A percentile compares a stretch with the other conserved stretches of the same genome.
Evolutionary conservation across 768 basidiomycete genomes (phyloP).

Genomic region (Daedaleopsis sinensis): DNA sequence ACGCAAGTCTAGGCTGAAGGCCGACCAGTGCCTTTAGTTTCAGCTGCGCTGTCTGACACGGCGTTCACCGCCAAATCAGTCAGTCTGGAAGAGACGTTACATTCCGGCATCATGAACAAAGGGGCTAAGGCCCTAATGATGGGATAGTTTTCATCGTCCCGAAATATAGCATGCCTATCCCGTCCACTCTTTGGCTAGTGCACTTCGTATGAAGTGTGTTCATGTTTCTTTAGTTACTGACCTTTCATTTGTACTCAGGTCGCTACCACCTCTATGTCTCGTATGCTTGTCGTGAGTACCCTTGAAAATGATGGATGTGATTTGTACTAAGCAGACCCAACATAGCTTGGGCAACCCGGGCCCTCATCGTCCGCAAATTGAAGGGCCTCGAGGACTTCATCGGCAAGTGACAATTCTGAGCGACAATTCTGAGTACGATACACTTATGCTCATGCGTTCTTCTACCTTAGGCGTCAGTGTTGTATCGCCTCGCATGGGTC

Average conservation of each 20-base stretch:
- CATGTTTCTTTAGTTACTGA: background rate
- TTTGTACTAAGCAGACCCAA: background rate
- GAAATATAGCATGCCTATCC: too few relatives aligned
- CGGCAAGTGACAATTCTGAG: slow-evolving; percentile 45
- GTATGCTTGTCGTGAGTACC: slow-evolving; percentile 74
- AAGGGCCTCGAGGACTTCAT: slow-evolving; percentile 90
- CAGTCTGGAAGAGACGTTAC: too few relatives aligned
- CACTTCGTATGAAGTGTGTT: too few relatives aligned
- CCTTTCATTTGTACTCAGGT: slow-evolving; percentile 41
- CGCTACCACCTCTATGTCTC: slow-evolving; percentile 93
- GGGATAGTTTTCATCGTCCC: too few relatives aligned
- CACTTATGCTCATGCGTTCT: background rate
- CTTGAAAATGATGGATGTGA: background rate
- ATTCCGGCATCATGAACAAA: too few relatives aligned
- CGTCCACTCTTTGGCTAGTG: too few relatives aligned
- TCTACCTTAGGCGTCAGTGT: slow-evolving; percentile 62
- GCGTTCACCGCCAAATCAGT: too few relatives aligned
- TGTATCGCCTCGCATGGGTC: slow-evolving; percentile 87
- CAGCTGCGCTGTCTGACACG: too few relatives aligned
- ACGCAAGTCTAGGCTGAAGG: too few relatives aligned
- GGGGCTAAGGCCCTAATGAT: too few relatives aligned
- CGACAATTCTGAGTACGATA: background rate
- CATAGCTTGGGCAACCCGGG: slow-evolving; percentile 90
- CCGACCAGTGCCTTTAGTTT: too few relatives aligned
- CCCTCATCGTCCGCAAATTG: slow-evolving; percentile 85